A percentile compares a stretch with the other conserved stretches of the same genome.
Evolutionary conservation across 345 rosid genomes (phyloP).

Genomic region (Brassica rapa): DNA sequence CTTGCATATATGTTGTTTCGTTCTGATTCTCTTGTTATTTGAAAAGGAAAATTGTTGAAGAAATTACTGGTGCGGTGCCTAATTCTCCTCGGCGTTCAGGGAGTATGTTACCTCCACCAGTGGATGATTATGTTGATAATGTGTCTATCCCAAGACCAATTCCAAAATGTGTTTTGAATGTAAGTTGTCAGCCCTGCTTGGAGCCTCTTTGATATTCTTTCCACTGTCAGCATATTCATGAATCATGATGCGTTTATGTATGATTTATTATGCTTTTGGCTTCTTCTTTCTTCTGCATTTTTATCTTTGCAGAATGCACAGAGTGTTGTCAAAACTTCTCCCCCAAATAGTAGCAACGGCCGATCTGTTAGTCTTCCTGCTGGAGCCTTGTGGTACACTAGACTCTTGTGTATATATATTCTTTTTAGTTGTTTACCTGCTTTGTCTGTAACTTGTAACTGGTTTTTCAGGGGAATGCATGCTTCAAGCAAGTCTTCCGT

Average conservation of each 20-base stretch:
- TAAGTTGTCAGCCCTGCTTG: constrained; percentile 43
- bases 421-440: not conserved
- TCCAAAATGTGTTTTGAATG: constrained; percentile 55
- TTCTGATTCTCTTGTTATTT: constrained; percentile 39
- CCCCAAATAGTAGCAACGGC: constrained; percentile 61
- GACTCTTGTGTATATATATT: not conserved
- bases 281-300: not conserved
- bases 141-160: constrained; percentile 54
- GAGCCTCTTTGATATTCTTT: constrained; percentile 19
- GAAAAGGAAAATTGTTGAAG: constrained; percentile 72
- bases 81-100: constrained; percentile 62
- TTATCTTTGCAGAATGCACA: constrained; percentile 46
- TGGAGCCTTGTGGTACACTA: constrained; percentile 83
- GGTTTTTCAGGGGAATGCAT: constrained; percentile 61
- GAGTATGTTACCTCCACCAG: constrained; percentile 76
- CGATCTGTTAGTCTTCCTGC: constrained; percentile 73
- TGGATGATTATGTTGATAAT: constrained; percentile 60
- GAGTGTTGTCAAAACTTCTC: constrained; percentile 48
- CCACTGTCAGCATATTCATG: constrained; percentile 13
- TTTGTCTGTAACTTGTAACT: constrained; percentile 23
- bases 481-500: constrained; percentile 50
- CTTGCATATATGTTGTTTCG: constrained; percentile 12
- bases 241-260: constrained; percentile 9
- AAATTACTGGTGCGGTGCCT: constrained; percentile 63
- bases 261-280: constrained; percentile 16